Conservation (phyloP, 345 rosid genomes). For the Euphorbia tirucalli region DNA sequence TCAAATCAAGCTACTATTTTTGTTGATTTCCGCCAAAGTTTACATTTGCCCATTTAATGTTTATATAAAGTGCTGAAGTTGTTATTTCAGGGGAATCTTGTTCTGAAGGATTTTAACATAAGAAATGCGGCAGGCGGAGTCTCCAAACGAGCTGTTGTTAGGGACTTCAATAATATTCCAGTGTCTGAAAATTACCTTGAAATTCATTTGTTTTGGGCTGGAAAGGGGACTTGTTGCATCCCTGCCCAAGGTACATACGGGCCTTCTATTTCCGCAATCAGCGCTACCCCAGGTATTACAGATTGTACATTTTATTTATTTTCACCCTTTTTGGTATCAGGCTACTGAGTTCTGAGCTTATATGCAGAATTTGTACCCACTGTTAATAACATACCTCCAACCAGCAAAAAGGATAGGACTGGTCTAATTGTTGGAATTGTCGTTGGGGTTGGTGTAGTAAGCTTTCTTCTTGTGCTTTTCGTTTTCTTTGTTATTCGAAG, state of each 20-base stretch:
- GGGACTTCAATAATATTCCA: background rate
- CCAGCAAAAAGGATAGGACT: slow-evolving; percentile 32
- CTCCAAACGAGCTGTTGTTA: slow-evolving; percentile 22
- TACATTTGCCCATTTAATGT: background rate
- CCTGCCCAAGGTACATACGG: slow-evolving; percentile 34
- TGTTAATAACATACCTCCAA: slow-evolving; percentile 49
- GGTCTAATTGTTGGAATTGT: slow-evolving; percentile 55
- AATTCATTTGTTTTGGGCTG: slow-evolving; percentile 38
- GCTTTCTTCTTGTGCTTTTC: slow-evolving; percentile 32
- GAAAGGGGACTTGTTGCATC: slow-evolving; percentile 39
- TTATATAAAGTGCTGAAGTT: background rate
- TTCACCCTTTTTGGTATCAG: background rate
- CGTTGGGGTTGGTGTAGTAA: slow-evolving; percentile 44
- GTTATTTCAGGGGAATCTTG: slow-evolving; percentile 27
- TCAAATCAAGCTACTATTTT: background rate
- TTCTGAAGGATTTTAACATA: slow-evolving; percentile 35
- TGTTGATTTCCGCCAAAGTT: background rate
- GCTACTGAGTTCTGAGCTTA: slow-evolving; percentile 18
- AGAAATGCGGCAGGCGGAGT: slow-evolving; percentile 30
- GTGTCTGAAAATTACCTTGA: slow-evolving; percentile 35
- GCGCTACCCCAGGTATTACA: slow-evolving; percentile 53
- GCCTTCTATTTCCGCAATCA: slow-evolving; percentile 41
- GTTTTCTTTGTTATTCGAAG: slow-evolving; percentile 38
- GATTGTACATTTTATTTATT: background rate
- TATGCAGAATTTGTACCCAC: slow-evolving; percentile 65